phyloP scores from a whole-genome alignment of 2,329 filamentous ascomycete genomes.

The Lasiodiplodia theobromae region DNA sequence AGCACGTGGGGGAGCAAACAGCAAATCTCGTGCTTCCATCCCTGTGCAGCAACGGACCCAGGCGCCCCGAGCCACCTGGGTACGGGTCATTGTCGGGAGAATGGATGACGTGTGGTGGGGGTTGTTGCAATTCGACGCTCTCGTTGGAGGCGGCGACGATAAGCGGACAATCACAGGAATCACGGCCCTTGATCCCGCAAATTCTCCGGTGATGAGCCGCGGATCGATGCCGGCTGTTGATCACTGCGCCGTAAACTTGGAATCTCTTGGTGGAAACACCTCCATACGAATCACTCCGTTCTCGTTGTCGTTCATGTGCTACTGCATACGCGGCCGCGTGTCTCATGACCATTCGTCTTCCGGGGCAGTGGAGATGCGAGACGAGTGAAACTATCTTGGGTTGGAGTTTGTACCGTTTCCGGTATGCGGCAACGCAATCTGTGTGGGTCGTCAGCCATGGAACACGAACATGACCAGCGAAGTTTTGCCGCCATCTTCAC shows the following conservation, averaged over 20 bases:
- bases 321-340: neutral
- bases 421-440: neutral
- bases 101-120: neutral
- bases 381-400: no score
- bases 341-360: neutral
- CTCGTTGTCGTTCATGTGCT: neutral
- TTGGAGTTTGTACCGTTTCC: neutral
- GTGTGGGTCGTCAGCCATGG: neutral
- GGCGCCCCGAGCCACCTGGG: conserved; percentile 3
- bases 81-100: neutral
- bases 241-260: neutral
- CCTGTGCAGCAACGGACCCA: neutral
- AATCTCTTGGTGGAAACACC: neutral
- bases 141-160: conserved; percentile 1
- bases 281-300: neutral
- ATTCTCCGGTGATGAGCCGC: conserved; percentile 12
- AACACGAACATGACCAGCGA: neutral
- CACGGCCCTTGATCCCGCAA: conserved; percentile 10
- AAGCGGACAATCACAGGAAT: neutral
- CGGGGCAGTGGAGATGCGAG: neutral
- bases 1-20: neutral
- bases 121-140: neutral
- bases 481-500: neutral
- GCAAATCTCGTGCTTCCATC: neutral
- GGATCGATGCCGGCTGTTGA: conserved; percentile 14